Evolutionary conservation across 2,329 filamentous ascomycete species (phyloP).

Genomic region (Calycina herbarum): DNA sequence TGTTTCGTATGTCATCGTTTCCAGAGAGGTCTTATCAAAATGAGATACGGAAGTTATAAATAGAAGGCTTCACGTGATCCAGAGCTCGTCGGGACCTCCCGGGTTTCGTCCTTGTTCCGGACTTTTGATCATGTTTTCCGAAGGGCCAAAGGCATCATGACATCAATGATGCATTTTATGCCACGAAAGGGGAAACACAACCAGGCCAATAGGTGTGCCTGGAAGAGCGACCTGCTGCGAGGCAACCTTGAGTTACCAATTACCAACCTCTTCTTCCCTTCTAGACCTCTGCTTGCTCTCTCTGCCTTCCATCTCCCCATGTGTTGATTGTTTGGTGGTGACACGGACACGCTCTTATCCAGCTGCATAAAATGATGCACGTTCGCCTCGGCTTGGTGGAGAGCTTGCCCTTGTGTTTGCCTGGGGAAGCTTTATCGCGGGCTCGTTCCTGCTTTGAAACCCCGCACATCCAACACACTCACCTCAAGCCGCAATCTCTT

Average conservation of each 20-base stretch:
- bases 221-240: neutral
- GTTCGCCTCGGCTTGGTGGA: neutral
- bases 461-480: neutral
- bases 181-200: neutral
- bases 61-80: neutral
- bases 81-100: neutral
- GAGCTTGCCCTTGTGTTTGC: neutral
- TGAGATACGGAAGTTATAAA: neutral
- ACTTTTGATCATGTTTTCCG: neutral
- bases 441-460: neutral
- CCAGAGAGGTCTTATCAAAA: neutral
- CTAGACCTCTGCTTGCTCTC: neutral
- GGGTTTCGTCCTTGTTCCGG: neutral
- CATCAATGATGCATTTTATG: conserved; percentile 1
- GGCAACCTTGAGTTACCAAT: neutral
- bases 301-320: neutral
- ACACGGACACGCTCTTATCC: neutral
- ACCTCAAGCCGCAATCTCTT: neutral
- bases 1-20: neutral
- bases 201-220: neutral
- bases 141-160: neutral
- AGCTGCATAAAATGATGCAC: conserved; percentile 3
- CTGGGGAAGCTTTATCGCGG: neutral
- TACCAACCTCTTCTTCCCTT: neutral
- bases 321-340: neutral